These are phyloP conservation scores for Trichosporon asahii DNA, from an alignment of 1,284 basidiomycete genomes.

Conservation along the genomic window DNA sequence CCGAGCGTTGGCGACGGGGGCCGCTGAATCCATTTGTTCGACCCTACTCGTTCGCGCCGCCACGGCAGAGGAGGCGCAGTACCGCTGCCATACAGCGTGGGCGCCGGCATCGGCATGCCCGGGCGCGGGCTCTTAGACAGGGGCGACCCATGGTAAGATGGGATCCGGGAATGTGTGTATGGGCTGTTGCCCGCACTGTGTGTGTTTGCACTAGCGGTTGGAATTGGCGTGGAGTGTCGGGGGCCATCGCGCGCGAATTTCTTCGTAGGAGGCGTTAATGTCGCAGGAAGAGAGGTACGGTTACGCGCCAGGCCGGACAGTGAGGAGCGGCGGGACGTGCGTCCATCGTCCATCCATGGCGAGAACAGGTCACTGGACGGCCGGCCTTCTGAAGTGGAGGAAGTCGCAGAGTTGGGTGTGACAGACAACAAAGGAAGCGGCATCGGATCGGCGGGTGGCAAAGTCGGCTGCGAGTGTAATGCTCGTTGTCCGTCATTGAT, in stretches of 20 bases:
- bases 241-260: background rate
- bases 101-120: background rate
- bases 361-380: background rate
- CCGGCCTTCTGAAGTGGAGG: background rate
- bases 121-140: background rate
- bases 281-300: background rate
- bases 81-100: background rate
- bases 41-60: slow-evolving; percentile 15
- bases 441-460: background rate
- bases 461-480: slow-evolving; percentile 10
- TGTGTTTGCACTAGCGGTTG: background rate
- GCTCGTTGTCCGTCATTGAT: slow-evolving; percentile 19
- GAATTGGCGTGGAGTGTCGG: background rate
- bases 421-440: background rate
- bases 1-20: slow-evolving; percentile 12
- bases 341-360: background rate
- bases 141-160: background rate
- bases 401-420: background rate
- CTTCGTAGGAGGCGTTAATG: background rate
- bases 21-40: slow-evolving; percentile 20
- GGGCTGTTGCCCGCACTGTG: background rate
- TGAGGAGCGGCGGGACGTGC: background rate
- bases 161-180: background rate
- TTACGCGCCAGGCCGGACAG: background rate
- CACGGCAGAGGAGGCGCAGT: slow-evolving; percentile 19